A percentile compares a stretch with the other conserved stretches of the same genome.
Conservation (phyloP, 495 filamentous ascomycete genomes). For the Talaromyces wortmannii region DNA sequence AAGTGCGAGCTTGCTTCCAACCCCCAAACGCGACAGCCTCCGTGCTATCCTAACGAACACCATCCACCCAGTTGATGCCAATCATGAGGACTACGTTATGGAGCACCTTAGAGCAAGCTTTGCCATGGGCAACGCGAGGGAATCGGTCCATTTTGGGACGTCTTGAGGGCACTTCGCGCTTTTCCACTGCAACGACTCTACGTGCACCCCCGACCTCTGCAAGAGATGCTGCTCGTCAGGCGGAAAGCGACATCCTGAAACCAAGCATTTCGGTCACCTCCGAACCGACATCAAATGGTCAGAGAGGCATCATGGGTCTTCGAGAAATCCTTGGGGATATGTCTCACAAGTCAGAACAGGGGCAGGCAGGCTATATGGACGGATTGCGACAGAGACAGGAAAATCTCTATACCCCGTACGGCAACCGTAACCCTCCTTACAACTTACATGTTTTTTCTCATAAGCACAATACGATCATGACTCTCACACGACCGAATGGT, state of each 20-base stretch:
- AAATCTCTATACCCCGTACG: constrained; percentile 17
- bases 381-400: constrained; percentile 4
- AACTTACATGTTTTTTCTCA: constrained; percentile 80
- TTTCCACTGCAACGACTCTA: neutral
- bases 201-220: neutral
- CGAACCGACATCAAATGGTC: neutral
- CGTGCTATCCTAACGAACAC: neutral
- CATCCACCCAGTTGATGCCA: neutral
- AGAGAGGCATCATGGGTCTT: neutral
- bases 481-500: constrained; percentile 73
- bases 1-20: neutral
- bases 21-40: neutral
- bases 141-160: neutral
- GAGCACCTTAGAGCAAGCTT: constrained; percentile 1
- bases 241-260: neutral
- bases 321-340: neutral
- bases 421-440: constrained; percentile 48
- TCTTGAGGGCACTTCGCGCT: neutral
- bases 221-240: neutral
- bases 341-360: neutral
- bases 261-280: neutral
- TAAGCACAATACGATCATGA: constrained; percentile 92
- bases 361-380: neutral
- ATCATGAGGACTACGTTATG: constrained; percentile 2
- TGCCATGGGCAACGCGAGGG: neutral